These are phyloP conservation scores for Omphalea diandra DNA, from an alignment of 441 rosid species.

Conservation along the genomic window DNA sequence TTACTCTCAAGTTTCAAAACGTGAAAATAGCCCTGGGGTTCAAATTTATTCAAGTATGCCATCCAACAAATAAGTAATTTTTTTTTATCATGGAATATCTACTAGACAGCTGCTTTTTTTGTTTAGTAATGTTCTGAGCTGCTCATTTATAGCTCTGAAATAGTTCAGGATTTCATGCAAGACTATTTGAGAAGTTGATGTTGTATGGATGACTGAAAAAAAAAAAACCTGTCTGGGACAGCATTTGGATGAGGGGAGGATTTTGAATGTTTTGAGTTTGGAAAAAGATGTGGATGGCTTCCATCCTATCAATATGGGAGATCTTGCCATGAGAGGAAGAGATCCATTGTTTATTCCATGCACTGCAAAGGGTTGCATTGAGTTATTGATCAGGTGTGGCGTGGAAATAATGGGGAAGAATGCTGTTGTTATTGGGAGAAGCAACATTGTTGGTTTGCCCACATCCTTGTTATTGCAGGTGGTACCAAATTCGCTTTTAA, in stretches of 20 bases:
- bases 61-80: not conserved
- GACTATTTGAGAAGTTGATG: slow-evolving; percentile 25
- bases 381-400: slow-evolving; percentile 68
- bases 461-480: slow-evolving; percentile 83
- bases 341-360: slow-evolving; percentile 81
- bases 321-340: slow-evolving; percentile 89
- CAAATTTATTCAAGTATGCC: not conserved
- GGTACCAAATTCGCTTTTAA: not conserved
- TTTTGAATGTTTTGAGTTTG: slow-evolving; percentile 56
- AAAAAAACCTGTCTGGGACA: slow-evolving; percentile 39
- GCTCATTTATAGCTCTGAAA: slow-evolving; percentile 9
- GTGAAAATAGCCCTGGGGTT: not conserved
- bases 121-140: slow-evolving; percentile 6
- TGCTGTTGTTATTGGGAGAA: slow-evolving; percentile 81
- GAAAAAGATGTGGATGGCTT: slow-evolving; percentile 96
- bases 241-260: slow-evolving; percentile 80
- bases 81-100: not conserved
- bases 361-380: slow-evolving; percentile 83
- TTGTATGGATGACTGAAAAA: slow-evolving; percentile 30
- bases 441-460: slow-evolving; percentile 87
- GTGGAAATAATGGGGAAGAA: slow-evolving; percentile 68
- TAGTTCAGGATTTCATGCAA: slow-evolving; percentile 28
- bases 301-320: slow-evolving; percentile 81
- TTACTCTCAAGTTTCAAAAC: no score
- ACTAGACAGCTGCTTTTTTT: slow-evolving; percentile 10